Conservation (phyloP, 129 eudicot genomes). For the Ambrosia trifida region DNA sequence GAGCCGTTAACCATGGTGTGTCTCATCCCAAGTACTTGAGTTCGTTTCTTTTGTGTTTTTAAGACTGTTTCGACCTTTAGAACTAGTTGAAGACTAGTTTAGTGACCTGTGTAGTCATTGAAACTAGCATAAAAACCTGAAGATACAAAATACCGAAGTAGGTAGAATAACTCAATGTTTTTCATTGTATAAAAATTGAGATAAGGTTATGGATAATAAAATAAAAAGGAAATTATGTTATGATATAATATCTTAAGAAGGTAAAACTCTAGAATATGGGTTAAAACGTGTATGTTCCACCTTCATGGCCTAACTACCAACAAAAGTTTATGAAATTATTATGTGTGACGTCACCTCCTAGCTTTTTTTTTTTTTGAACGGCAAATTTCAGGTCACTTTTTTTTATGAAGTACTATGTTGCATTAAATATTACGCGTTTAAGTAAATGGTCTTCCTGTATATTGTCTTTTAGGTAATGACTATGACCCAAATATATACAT, state of each 20-base stretch:
- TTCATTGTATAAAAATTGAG: no score
- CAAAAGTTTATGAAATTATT: constrained; percentile 22
- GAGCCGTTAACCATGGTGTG: no score
- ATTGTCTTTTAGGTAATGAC: constrained; percentile 6
- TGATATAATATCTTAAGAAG: neutral
- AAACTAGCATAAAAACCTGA: no score
- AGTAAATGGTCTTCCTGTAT: neutral
- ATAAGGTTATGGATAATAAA: neutral
- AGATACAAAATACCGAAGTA: no score
- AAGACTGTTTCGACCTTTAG: no score
- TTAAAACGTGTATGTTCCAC: constrained; percentile 31
- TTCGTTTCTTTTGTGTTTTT: no score
- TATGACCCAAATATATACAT: neutral
- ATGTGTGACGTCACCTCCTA: constrained; percentile 26
- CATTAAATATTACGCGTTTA: neutral
- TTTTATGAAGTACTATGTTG: constrained; percentile 7
- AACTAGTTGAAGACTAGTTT: no score
- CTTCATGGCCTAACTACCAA: constrained; percentile 27
- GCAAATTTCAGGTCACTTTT: constrained; percentile 34
- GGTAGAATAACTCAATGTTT: no score
- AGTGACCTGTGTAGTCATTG: no score
- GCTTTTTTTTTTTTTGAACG: constrained; percentile 21
- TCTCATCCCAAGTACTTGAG: no score
- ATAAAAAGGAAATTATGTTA: neutral
- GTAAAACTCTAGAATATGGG: neutral